phyloP scores from a whole-genome alignment of 2,329 filamentous ascomycete genomes.

The Cadophora malorum region DNA sequence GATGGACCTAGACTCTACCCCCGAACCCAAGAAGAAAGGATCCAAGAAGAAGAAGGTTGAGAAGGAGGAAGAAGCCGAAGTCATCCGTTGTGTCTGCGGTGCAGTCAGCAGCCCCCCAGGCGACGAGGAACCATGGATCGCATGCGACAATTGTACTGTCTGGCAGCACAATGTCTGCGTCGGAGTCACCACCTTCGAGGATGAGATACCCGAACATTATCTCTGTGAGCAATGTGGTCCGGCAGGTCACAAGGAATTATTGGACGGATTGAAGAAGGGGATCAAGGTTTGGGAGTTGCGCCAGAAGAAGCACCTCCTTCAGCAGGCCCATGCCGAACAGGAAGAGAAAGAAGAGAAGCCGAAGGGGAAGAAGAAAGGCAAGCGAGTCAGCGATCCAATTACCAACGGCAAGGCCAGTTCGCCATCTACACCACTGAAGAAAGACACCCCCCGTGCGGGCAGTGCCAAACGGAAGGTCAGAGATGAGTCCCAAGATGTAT shows the following conservation, averaged over 20 bases:
- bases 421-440: slow-evolving; percentile 46
- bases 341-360: slow-evolving; percentile 53
- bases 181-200: slow-evolving; percentile 76
- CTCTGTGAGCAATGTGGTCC: slow-evolving; percentile 92
- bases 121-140: slow-evolving; percentile 90
- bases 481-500: slow-evolving; percentile 59
- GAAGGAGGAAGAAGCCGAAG: slow-evolving; percentile 54
- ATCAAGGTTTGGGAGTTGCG: slow-evolving; percentile 86
- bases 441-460: slow-evolving; percentile 47
- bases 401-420: slow-evolving; percentile 45
- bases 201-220: slow-evolving; percentile 83
- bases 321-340: slow-evolving; percentile 64
- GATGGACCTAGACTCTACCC: slow-evolving; percentile 73
- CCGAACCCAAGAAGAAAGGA: slow-evolving; percentile 56
- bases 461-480: slow-evolving; percentile 62
- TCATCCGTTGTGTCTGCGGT: slow-evolving; percentile 94
- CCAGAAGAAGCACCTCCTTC: slow-evolving; percentile 62
- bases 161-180: slow-evolving; percentile 99
- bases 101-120: slow-evolving; percentile 85
- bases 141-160: slow-evolving; percentile 87
- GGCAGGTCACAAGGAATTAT: slow-evolving; percentile 76
- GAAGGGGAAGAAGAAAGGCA: slow-evolving; percentile 59
- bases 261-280: slow-evolving; percentile 78
- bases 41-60: slow-evolving; percentile 60
- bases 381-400: slow-evolving; percentile 68